Evolutionary conservation across 176 grass and related monocot species (phyloP), one percentile per base, ranked within the genome.

Genomic region (Phragmites australis): DNA sequence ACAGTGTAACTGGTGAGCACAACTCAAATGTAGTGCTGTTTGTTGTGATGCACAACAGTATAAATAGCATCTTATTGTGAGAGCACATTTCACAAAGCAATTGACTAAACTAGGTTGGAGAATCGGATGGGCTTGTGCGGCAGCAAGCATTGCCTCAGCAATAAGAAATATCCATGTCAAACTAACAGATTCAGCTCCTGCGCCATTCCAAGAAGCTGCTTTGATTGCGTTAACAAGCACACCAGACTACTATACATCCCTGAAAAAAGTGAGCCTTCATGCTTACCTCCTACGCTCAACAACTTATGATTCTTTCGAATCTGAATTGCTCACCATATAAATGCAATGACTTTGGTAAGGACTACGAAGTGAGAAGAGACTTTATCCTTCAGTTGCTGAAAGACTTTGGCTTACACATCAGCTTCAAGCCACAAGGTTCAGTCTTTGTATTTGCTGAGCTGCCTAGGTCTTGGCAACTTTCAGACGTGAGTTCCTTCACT

Each of bases 191-290:
- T 97, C 94, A 77, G 94, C 94, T 73, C 90, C 94, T 89, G 88
- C 94, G 19, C 94, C 94, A 57, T 97, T 97, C 88, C 94, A 97
- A 86, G 91, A 97, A 90, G 92, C 94, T 62, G 94, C 94, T 1
- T 75, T 97, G 64, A 53, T 68, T 48, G 92, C 94, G 0, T 72
- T 97, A 80, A 74, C 59, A 56, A 94, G 89, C 70, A 82, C 82
- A 29, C 76, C 73, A 0, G 76, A 70, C 47, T 97, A 90, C 53
- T 94, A 92, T 62, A 23, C 48, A 48, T 90, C 92, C 63, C 65
- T 97, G 70, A 97, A 78, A 94, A 82, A 80, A 50, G 94, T 97
- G 73, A 92, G 70, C 10, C 17, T 49, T 61, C 9, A 9, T 76
- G 14, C 22, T 85, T 81, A 75, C 11, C 48, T 53, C 71, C 34